Evolutionary conservation across 768 basidiomycete genomes (phyloP), one percentile per base, ranked within the genome.

Genomic region (Leccinellum luteum): DNA sequence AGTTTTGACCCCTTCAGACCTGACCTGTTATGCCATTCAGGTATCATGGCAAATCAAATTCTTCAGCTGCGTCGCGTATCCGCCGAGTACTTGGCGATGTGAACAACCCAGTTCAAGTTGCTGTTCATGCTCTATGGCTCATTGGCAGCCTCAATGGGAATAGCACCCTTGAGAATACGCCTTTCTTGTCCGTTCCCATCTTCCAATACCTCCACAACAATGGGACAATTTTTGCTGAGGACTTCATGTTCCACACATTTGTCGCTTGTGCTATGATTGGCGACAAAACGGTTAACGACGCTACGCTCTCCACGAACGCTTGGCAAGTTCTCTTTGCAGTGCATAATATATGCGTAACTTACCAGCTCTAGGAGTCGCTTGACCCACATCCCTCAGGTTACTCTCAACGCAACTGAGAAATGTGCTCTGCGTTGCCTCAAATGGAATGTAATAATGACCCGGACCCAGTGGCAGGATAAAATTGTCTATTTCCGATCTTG

Each of bases 241-340:
- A 74, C 13, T 73, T 74, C 44, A 65, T 76, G 73, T 62, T 74
- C 53, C 71, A 66, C 28, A 60, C 67, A 15, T 76, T 74, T 48
- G 60, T 74, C 38, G 44, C 60, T 23, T 76, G 71, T 51, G 71
- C 75, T 25, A 74, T 76, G 69, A 64, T 74, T 50, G 60, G 68
- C 6, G 73, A 74, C 45, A 74, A 74, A 54, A 60, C 65, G 9
- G 56, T 76, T 25, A 74, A 74, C 14, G 75, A 74, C 25, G 50
- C 50, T 32, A 61, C 66, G 4, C 69, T 74, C 51, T 55, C 71
- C 17, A 60, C 66, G n/a, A 74, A 55, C 21, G 57, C 58, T 31
- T 74, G 73, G 73, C 76, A 19, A n/a, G 68, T 58, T 23, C 21
- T 28, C 50, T 21, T 3, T 6, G 1, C 25, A 31, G 30, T 15